Evolutionary conservation across 225 moss, liverwort and hornwort genomes (phyloP), one percentile per base, ranked within the genome.

Genomic region (Bryoerythrophyllum caledonicum): DNA sequence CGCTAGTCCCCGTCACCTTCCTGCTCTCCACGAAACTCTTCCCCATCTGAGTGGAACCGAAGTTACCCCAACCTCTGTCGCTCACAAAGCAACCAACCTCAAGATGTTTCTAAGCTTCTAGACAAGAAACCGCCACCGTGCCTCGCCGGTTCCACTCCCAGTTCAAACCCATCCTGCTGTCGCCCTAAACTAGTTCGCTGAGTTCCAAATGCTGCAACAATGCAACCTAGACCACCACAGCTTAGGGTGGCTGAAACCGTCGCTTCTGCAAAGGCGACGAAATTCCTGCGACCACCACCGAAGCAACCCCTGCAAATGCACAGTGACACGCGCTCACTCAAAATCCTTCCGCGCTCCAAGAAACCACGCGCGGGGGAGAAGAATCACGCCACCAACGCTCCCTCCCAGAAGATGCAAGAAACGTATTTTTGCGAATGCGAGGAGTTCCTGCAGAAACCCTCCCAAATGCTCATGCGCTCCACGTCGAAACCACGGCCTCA

Each of bases 21-120:
- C 88, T 83, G 53, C 85, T 85, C 27, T 88, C 88, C 21, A 76
- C 88, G 20, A 88, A 88, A 70, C 81, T 81, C 76, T 53, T 82
- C 75, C 85, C 85, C 85, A 88, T 88, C 85, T 84, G 79, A 60
- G 37, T 37, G 30, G 12, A 43, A 43, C 43, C 13, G 43, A 13
- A 43, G 13, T 13, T 19, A 68, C n/a, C 10, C 70, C 38, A 55
- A 5, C 25, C 25, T 23, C 16, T 20, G 63, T 63, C 51, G 53
- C 53, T 63, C 3, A 74, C 7, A n/a, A 63, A 53, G 35, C 53
- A 60, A 60, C 66, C n/a, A n/a, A 27, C 60, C 4, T 1, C 7
- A 15, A 30, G 15, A 14, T 32, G 15, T 68, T 7, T 8, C 24
- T 24, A 13, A 68, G 15, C 19, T 17, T 7, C 19, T 40, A 11